These are phyloP conservation scores for Podospora tetraspora DNA, from an alignment of 495 filamentous ascomycete species.

Conservation along the genomic window DNA sequence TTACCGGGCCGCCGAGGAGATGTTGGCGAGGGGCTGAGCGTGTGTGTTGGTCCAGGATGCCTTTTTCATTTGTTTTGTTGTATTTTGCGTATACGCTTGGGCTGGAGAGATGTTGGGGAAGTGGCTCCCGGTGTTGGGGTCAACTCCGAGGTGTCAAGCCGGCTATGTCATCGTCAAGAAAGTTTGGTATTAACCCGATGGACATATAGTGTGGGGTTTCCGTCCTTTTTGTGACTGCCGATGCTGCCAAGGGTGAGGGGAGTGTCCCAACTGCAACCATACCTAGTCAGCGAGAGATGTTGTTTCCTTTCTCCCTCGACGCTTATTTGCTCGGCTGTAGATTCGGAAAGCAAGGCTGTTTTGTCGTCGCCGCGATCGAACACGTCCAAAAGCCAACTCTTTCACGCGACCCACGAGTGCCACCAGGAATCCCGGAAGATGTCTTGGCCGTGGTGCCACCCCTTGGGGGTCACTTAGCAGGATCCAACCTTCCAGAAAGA, in stretches of 20 bases:
- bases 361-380: background rate
- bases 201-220: conserved; percentile 14
- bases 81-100: background rate
- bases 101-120: background rate
- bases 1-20: conserved; percentile 16
- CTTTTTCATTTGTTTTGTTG: background rate
- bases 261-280: background rate
- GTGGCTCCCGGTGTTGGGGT: background rate
- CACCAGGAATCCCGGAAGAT: background rate
- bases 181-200: conserved; percentile 3
- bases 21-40: background rate
- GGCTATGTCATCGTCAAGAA: background rate
- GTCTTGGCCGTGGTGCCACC: background rate
- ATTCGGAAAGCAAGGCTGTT: background rate
- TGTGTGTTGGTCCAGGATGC: background rate
- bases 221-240: background rate
- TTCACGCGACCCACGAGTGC: background rate
- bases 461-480: background rate
- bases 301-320: background rate
- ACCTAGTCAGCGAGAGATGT: background rate
- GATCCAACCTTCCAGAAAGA: background rate
- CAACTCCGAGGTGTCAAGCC: background rate
- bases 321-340: background rate
- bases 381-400: background rate
- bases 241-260: background rate